phyloP scores from a whole-genome alignment of 139 green algal genomes.

The Ettlia oleoabundans region DNA sequence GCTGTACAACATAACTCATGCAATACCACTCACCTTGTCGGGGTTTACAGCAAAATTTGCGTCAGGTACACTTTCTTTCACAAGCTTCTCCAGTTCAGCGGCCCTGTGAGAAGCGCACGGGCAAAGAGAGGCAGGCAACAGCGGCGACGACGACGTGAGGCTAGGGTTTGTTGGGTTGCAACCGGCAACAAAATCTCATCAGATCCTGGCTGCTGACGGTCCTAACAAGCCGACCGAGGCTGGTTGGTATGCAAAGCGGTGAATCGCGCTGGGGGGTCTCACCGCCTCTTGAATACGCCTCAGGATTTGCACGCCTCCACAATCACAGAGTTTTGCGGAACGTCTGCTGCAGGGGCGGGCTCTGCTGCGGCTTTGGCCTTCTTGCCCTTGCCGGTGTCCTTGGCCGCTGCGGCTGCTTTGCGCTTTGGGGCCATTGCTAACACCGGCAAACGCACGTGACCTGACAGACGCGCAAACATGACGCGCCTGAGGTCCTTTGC shows the following conservation, averaged over 20 bases:
- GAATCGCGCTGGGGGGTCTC: not conserved
- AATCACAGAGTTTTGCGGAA: not conserved
- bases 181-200: no score
- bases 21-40: conserved; percentile 28
- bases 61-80: not conserved
- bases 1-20: no score
- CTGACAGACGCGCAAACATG: no score
- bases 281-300: conserved; percentile 40
- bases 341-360: not conserved
- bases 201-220: no score
- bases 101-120: not conserved
- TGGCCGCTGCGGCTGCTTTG: not conserved
- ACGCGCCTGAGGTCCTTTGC: no score
- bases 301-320: conserved; percentile 34
- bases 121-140: no score
- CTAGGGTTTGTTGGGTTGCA: not conserved
- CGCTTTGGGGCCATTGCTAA: conserved; percentile 40
- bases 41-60: conserved; percentile 9
- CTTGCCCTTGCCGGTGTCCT: not conserved
- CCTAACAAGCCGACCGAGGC: no score
- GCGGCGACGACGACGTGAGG: not conserved
- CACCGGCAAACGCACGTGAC: no score
- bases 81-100: conserved; percentile 32
- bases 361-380: conserved; percentile 1
- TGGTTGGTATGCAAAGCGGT: not conserved